Evolutionary conservation across 2,329 filamentous ascomycete species (phyloP).

Genomic region (Neofusicoccum cordaticola): DNA sequence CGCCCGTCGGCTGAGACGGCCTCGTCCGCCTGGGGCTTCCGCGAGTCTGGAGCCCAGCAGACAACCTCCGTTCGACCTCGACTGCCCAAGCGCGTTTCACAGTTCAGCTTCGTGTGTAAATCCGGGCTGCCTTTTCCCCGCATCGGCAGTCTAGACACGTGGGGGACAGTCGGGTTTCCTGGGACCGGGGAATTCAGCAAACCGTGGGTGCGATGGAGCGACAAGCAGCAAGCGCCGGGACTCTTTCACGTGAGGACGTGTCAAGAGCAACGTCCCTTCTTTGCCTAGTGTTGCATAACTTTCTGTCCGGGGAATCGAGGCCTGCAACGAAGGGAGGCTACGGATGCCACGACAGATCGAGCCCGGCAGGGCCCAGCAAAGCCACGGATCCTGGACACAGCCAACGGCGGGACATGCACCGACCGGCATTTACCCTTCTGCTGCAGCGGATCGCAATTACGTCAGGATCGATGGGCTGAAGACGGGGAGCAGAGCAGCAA

Average conservation of each 20-base stretch:
- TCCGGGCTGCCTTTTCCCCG: neutral
- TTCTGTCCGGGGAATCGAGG: neutral
- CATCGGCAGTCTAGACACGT: neutral
- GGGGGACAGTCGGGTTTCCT: neutral
- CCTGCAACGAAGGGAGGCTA: neutral
- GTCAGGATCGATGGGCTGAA: neutral
- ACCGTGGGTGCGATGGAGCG: neutral
- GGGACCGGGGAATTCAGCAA: neutral
- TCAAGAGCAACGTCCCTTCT: neutral
- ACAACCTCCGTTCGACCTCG: too few relatives aligned
- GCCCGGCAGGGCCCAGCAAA: neutral
- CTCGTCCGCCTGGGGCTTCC: neutral
- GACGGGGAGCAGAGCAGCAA: neutral
- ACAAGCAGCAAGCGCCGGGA: neutral
- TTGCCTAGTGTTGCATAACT: constrained; percentile 8
- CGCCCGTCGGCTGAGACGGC: neutral
- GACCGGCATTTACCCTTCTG: constrained; percentile 1
- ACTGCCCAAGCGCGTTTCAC: neutral
- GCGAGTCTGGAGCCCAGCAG: too few relatives aligned
- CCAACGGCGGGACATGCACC: neutral
- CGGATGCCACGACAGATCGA: neutral
- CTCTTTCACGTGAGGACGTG: neutral
- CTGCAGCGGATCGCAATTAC: neutral
- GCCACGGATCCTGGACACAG: neutral
- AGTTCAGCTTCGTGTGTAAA: neutral